Base-by-base conservation (phyloP, 1,284 basidiomycete species). In the Heliocybe sulcata region DNA sequence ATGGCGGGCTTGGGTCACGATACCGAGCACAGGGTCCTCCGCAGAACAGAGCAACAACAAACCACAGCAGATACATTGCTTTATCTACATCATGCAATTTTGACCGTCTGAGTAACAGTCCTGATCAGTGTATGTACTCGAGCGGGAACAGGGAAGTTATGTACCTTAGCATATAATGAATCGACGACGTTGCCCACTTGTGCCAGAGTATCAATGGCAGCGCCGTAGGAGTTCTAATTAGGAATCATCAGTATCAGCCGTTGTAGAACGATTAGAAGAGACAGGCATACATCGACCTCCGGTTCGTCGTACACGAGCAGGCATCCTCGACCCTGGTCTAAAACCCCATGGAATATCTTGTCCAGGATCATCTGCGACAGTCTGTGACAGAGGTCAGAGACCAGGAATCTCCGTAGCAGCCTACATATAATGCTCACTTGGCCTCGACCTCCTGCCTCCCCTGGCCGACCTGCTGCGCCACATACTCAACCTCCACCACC, bases 301-400 rank as follows among this genome's bases (percentile, higher is more conserved):
- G 83, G 82, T 66, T 92, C 77, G 56, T 98, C 93, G 63, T 90
- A 98, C 19, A 98, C 86, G 52, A 98, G 77, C 51, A 98, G 72
- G 65, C 94, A 97, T 0, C 95, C 95, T 0, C 91, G 83, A 19
- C 93, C 94, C 69, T 98, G 96, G 67, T 98, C 96, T 22, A 99
- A 76, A 2, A 98, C 94, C 4, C 96, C 96, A 60, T 93, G 83
- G 64, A 99, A 85, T 0, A 95, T 85, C 64, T 96, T 95, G 71
- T 99, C 96, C 45, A 99, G 75, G 60, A 99, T 98, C 96, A 99
- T 98, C 69, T 98, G 96, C 51, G 91, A 94, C 52, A 99, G 72
- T 67, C 92, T 94, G 22, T 23, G 23, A 1, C 8, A 6, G n/a
- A 16, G 4, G 38, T 31, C 38, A 38, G 33, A 20, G 53, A 26